Evolutionary conservation across 331 rosid genomes (phyloP).

Genomic region (Prunus yedoensis): DNA sequence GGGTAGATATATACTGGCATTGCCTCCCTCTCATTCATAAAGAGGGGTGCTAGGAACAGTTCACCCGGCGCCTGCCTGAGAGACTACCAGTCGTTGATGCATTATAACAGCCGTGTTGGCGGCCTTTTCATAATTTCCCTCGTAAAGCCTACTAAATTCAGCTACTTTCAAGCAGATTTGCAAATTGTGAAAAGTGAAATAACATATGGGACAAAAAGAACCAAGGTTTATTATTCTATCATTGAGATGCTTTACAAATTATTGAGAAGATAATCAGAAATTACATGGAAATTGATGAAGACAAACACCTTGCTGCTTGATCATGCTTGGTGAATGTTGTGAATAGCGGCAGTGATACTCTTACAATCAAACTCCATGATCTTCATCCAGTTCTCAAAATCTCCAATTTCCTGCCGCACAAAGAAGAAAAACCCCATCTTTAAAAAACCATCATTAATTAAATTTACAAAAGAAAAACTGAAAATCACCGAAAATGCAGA

Average conservation of each 20-base stretch:
- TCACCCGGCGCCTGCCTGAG: too few species aligned
- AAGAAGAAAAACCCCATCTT: not conserved
- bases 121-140: too few species aligned
- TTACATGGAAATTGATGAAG: not conserved
- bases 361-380: slow-evolving; percentile 72
- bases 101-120: too few species aligned
- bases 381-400: slow-evolving; percentile 90
- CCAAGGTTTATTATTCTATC: not conserved
- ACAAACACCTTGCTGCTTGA: not conserved
- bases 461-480: not conserved
- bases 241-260: not conserved
- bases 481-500: not conserved
- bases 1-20: too few species aligned
- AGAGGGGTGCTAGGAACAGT: too few species aligned
- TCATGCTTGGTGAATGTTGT: slow-evolving; percentile 62
- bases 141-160: not conserved
- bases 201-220: not conserved
- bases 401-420: slow-evolving; percentile 64
- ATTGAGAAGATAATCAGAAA: not conserved
- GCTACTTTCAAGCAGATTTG: not conserved
- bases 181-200: not conserved
- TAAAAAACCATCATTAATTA: not conserved
- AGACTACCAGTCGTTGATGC: too few species aligned
- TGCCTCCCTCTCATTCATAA: too few species aligned
- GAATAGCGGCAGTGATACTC: slow-evolving; percentile 64